Conservation (phyloP, 148 eudicot genomes). For the Bassia scoparia region DNA sequence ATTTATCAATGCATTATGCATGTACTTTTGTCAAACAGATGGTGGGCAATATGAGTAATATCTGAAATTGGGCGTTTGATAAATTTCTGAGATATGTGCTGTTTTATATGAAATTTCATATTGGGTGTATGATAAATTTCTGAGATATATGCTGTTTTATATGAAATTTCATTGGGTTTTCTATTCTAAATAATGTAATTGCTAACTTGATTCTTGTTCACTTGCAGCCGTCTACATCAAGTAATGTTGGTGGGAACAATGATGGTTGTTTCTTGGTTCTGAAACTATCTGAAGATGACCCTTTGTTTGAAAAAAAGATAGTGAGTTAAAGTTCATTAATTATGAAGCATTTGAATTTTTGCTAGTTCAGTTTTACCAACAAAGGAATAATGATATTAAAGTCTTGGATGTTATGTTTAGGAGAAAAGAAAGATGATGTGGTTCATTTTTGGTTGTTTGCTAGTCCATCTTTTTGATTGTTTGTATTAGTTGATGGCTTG, state of each 20-base stretch:
- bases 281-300: conserved; percentile 54
- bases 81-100: not conserved
- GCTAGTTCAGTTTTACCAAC: not conserved
- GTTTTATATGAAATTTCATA: not conserved
- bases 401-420: no score
- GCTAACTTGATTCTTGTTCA: conserved; percentile 10
- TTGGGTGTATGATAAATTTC: not conserved
- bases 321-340: conserved; percentile 24
- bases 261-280: conserved; percentile 45
- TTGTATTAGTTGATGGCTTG: conserved; percentile 3
- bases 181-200: not conserved
- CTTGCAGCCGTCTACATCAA: conserved; percentile 36
- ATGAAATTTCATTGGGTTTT: not conserved
- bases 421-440: not conserved
- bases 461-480: not conserved
- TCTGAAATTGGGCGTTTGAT: not conserved
- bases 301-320: conserved; percentile 57
- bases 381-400: no score
- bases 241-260: conserved; percentile 18
- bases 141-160: not conserved
- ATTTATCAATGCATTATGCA: not conserved
- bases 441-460: not conserved
- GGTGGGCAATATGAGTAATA: conserved; percentile 3
- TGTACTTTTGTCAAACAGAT: conserved; percentile 25
- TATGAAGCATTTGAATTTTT: not conserved